A percentile compares a stretch with the other conserved stretches of the same genome.
Conservation (phyloP, 208 protist genomes). For the Novymonas esmeraldas region DNA sequence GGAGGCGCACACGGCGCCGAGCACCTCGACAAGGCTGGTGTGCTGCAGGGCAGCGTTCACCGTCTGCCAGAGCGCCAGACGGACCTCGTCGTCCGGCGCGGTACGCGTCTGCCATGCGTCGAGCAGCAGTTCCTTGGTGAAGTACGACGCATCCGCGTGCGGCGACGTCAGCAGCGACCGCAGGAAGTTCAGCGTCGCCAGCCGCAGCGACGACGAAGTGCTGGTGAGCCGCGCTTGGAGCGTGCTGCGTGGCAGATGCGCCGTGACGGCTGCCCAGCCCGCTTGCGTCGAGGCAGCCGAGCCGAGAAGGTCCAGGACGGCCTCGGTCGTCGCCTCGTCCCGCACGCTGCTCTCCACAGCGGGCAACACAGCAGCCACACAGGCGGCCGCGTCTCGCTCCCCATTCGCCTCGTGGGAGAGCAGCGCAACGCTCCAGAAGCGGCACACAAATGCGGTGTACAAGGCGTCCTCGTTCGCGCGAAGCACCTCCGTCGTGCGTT, state of each 20-base stretch:
- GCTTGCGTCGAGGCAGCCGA: constrained; percentile 45
- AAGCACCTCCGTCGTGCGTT: constrained; percentile 38
- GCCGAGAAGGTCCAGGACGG: constrained; percentile 56
- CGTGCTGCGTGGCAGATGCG: constrained; percentile 26
- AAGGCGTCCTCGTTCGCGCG: constrained; percentile 32
- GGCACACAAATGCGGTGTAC: constrained; percentile 62
- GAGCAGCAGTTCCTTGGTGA: constrained; percentile 39
- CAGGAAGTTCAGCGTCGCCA: constrained; percentile 50
- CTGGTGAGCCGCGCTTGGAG: constrained; percentile 38
- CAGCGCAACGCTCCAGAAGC: constrained; percentile 61
- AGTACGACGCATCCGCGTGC: constrained; percentile 39
- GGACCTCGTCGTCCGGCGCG: constrained; percentile 48
- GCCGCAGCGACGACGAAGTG: constrained; percentile 23
- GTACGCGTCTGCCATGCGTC: constrained; percentile 60
- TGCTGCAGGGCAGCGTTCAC: constrained; percentile 24
- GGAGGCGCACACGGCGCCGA: constrained; percentile 51
- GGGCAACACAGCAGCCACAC: constrained; percentile 35
- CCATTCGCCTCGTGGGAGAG: constrained; percentile 56
- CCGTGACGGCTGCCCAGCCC: constrained; percentile 44
- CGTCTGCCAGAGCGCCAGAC: constrained; percentile 54
- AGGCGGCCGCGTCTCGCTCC: constrained; percentile 37
- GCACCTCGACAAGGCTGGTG: constrained; percentile 14
- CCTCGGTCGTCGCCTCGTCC: constrained; percentile 35
- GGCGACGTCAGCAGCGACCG: constrained; percentile 37
- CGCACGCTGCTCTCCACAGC: constrained; percentile 7